These are phyloP conservation scores for Clarireedia monteithiana DNA, from an alignment of 2,329 filamentous ascomycete genomes.

Conservation along the genomic window DNA sequence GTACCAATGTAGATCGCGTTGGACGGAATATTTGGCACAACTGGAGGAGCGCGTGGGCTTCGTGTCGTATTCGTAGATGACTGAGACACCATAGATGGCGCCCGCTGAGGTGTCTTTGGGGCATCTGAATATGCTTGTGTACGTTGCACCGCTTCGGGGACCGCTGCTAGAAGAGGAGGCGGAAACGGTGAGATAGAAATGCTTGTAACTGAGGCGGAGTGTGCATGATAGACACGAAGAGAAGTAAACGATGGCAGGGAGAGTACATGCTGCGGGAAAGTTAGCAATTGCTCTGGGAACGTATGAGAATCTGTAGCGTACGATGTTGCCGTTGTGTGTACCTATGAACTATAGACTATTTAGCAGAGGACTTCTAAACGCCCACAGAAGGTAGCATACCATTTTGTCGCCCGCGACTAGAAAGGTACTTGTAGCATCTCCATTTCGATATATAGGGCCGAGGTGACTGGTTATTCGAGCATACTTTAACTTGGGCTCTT, in stretches of 20 bases:
- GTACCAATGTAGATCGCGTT: slow-evolving; percentile 93
- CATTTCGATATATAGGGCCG: slow-evolving; percentile 79
- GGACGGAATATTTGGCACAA: slow-evolving; percentile 64
- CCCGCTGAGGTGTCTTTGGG: slow-evolving; percentile 20
- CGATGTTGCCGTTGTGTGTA: slow-evolving; percentile 94
- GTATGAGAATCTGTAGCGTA: slow-evolving; percentile 39
- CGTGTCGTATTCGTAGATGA: slow-evolving; percentile 45
- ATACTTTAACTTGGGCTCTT: slow-evolving; percentile 87
- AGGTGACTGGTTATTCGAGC: slow-evolving; percentile 76
- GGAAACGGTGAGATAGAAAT: slow-evolving; percentile 87
- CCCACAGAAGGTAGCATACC: slow-evolving; percentile 44
- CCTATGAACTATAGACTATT: slow-evolving; percentile 63
- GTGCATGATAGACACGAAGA: slow-evolving; percentile 82
- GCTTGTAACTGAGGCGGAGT: slow-evolving; percentile 82
- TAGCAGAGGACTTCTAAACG: slow-evolving; percentile 21
- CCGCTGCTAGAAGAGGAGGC: slow-evolving; percentile 41
- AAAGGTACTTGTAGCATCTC: slow-evolving; percentile 88
- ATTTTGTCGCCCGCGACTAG: slow-evolving; percentile 93
- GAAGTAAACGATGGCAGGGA: slow-evolving; percentile 75
- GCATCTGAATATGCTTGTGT: slow-evolving; percentile 21
- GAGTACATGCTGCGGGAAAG: slow-evolving; percentile 62
- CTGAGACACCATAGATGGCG: slow-evolving; percentile 36
- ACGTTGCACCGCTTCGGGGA: slow-evolving; percentile 31
- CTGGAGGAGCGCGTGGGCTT: slow-evolving; percentile 42
- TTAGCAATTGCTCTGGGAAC: slow-evolving; percentile 25